A percentile compares a stretch with the other conserved stretches of the same genome.
These are phyloP conservation scores for Suillus plorans DNA, from an alignment of 768 basidiomycete genomes.

Conservation along the genomic window DNA sequence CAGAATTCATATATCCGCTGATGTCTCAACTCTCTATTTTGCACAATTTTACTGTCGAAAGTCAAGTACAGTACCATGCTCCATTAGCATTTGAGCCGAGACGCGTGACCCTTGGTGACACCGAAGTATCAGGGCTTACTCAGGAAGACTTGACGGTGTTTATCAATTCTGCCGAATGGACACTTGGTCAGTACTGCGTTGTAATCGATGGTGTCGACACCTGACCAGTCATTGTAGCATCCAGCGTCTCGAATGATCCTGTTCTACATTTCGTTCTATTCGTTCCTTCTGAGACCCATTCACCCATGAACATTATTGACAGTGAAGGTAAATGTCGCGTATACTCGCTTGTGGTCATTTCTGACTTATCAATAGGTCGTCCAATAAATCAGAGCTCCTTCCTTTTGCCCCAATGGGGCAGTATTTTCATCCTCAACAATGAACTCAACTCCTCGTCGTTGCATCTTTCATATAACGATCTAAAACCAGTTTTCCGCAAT, in stretches of 20 bases:
- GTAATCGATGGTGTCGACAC: not conserved
- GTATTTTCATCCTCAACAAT: conserved; percentile 78
- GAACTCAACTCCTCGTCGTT: conserved; percentile 25
- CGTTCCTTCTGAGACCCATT: conserved; percentile 67
- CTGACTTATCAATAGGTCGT: conserved; percentile 37
- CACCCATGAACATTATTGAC: conserved; percentile 70
- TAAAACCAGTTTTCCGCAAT: conserved; percentile 54
- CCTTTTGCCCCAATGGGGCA: conserved; percentile 92
- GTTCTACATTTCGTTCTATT: conserved; percentile 92
- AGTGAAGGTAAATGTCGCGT: conserved; percentile 41
- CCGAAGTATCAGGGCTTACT: conserved; percentile 55
- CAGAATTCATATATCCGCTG: conserved; percentile 73
- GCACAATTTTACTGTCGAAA: conserved; percentile 93
- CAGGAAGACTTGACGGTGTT: conserved; percentile 90
- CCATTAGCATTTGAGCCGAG: conserved; percentile 80
- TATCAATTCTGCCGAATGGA: conserved; percentile 96
- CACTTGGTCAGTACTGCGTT: conserved; percentile 59
- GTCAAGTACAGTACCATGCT: conserved; percentile 90
- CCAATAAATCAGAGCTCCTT: conserved; percentile 63
- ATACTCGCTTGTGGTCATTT: conserved; percentile 7
- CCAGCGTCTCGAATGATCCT: conserved; percentile 89
- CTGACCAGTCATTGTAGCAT: conserved; percentile 51
- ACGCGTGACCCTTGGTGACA: conserved; percentile 30
- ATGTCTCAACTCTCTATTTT: conserved; percentile 57
- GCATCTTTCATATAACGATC: conserved; percentile 37